Evolutionary conservation across 768 basidiomycete genomes (phyloP).

Genomic region (Lactarius quietus): DNA sequence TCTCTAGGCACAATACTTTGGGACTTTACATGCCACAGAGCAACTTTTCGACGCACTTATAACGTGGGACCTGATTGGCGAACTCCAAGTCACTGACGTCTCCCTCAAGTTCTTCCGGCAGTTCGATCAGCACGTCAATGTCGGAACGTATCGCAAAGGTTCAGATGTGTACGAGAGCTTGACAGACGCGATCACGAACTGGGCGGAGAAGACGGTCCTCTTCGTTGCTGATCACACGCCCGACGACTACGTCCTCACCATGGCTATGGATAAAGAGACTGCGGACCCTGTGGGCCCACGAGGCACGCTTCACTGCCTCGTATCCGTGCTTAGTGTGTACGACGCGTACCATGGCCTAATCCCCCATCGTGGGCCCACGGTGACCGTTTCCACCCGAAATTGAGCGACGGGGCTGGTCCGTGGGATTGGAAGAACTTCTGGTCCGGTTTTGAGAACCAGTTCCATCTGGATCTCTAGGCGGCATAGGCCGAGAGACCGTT

Average conservation of each 20-base stretch:
- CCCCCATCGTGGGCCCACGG: constrained; percentile 12
- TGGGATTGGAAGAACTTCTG: not conserved
- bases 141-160: constrained; percentile 4
- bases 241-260: constrained; percentile 5
- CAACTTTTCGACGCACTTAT: constrained; percentile 7
- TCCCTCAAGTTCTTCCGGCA: constrained; percentile 18
- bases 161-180: constrained; percentile 2
- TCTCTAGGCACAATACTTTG: constrained; percentile 14
- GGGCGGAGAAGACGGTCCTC: constrained; percentile 7
- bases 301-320: not conserved
- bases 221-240: constrained; percentile 8
- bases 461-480: not conserved
- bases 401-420: not conserved
- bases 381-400: not conserved
- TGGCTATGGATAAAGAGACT: not conserved
- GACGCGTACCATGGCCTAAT: constrained; percentile 9
- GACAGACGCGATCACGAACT: constrained; percentile 1
- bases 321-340: not conserved
- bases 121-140: constrained; percentile 2
- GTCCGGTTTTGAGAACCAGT: not conserved
- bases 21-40: constrained; percentile 11
- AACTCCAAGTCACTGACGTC: constrained; percentile 11
- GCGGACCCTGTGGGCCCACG: constrained; percentile 8
- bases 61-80: constrained; percentile 12
- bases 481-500: not conserved